Conservation (phyloP, 306 rosid genomes). For the Senna siamea region DNA sequence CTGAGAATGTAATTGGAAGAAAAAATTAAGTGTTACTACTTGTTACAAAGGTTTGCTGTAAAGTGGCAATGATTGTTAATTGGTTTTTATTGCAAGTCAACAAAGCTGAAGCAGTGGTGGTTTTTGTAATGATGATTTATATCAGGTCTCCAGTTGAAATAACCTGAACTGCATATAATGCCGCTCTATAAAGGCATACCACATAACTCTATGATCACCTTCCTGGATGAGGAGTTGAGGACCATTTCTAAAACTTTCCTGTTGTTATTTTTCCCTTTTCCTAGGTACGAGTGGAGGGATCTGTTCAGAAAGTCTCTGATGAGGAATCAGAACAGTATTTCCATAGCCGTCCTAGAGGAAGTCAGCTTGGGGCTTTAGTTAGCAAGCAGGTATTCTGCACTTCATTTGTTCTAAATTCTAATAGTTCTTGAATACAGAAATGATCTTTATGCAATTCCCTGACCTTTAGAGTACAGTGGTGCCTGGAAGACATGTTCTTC, state of each 20-base stretch:
- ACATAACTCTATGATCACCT: conserved; percentile 22
- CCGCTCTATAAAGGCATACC: conserved; percentile 21
- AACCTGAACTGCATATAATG: conserved; percentile 23
- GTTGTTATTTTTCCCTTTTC: conserved; percentile 20
- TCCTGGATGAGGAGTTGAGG: conserved; percentile 35
- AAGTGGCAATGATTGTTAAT: not conserved
- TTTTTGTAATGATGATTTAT: conserved; percentile 21
- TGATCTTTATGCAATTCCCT: conserved; percentile 28
- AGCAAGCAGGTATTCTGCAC: conserved; percentile 82
- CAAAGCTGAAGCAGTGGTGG: conserved; percentile 15
- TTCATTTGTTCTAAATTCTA: conserved; percentile 10
- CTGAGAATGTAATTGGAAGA: not conserved
- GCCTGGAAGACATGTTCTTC: conserved; percentile 83
- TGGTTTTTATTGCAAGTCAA: conserved; percentile 4
- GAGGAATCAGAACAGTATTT: conserved; percentile 90
- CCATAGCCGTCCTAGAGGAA: conserved; percentile 96
- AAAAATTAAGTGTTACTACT: not conserved
- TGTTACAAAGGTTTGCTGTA: conserved; percentile 26
- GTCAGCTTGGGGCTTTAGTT: conserved; percentile 95
- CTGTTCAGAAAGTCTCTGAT: conserved; percentile 81
- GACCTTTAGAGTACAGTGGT: conserved; percentile 75
- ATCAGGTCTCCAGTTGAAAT: conserved; percentile 21
- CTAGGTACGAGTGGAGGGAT: conserved; percentile 91
- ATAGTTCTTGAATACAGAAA: conserved; percentile 17
- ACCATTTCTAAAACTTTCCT: conserved; percentile 16